Conservation (phyloP, 192 early-diverging fungal genomes). For the Coemansia reversa region DNA sequence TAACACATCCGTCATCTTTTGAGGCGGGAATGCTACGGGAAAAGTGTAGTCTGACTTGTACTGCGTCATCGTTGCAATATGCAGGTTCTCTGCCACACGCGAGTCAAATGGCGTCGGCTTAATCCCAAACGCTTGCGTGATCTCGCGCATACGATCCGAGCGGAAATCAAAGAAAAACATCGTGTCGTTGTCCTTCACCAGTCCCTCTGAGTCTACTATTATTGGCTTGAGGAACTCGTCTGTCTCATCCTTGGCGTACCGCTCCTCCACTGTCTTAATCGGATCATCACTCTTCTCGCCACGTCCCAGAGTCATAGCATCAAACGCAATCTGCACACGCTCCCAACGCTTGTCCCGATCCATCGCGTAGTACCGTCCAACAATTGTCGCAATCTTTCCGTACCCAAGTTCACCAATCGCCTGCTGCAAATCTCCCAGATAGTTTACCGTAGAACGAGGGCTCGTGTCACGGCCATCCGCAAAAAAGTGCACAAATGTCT, state of each 20-base stretch:
- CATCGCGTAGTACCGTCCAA: constrained; percentile 99
- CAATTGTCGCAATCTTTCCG: constrained; percentile 88
- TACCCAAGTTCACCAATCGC: constrained; percentile 62
- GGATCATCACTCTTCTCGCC: constrained; percentile 72
- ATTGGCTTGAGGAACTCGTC: constrained; percentile 99
- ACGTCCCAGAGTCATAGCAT: constrained; percentile 75
- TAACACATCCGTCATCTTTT: constrained; percentile 96
- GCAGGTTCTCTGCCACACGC: constrained; percentile 71
- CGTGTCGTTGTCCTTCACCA: constrained; percentile 84
- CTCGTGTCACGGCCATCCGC: constrained; percentile 97
- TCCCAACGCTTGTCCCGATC: constrained; percentile 99
- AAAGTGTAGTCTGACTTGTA: constrained; percentile 98
- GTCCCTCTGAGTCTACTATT: constrained; percentile 75
- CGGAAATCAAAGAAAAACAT: constrained; percentile 99
- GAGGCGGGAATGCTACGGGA: constrained; percentile 91
- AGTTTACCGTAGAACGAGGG: constrained; percentile 81
- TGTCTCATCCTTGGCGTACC: constrained; percentile 88
- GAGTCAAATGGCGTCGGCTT: constrained; percentile 81
- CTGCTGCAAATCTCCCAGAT: constrained; percentile 70
- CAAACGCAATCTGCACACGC: constrained; percentile 91
- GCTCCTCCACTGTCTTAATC: constrained; percentile 73
- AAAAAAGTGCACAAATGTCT: constrained; percentile 93
- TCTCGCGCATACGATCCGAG: constrained; percentile 97
- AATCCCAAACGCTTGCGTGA: constrained; percentile 81
- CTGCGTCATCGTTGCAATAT: constrained; percentile 94